Evolutionary conservation across 352 stramenopile genomes (phyloP), one percentile per base, ranked within the genome.

Genomic region (Phytophthora europaea): DNA sequence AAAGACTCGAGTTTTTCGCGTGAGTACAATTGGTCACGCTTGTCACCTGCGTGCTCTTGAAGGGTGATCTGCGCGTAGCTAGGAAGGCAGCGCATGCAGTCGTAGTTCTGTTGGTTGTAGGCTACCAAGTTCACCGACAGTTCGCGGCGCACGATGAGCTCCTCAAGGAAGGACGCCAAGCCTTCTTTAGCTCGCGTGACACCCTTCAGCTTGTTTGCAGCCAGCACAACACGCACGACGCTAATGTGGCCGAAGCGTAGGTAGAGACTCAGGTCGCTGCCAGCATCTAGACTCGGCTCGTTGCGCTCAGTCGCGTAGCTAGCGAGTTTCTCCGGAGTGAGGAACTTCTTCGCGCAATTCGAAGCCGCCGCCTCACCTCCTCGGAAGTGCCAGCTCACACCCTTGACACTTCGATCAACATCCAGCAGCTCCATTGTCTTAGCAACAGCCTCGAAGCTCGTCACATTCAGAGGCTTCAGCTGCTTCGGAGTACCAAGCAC

Each of bases 61-160:
- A 99, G 82, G 31, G 93, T 98, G 45, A 97, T 93, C 43, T 89
- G 83, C 10, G 98, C 98, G 88, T 98, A 99, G 38, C 85, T 85
- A 3, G 91, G 70, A 78, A 98, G 59, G 70, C 96, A 84, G 15
- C 75, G 84, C 52, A 99, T 87, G 0, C 85, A 94, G 79, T 99
- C 98, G 81, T 99, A 99, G 79, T 99, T 99, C 31, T 92, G 76
- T 45, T 88, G 66, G 72, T 99, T 98, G 82, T 98, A 99, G 52
- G 97, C 98, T 26, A 97, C 94, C 80, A 99, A 97, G 78, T 99
- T 99, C 75, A 99, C 92, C 1, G 95, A 94, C 9, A 99, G 78
- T 79, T 99, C 98, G 18, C 97, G 83, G 3, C 98, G 94, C 7
- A 99, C 93, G 23, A 99, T 96, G 38, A 97, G 83, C 82, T 99